These are phyloP conservation scores for Bremia lactucae DNA, from an alignment of 352 stramenopile genomes.

Conservation along the genomic window DNA sequence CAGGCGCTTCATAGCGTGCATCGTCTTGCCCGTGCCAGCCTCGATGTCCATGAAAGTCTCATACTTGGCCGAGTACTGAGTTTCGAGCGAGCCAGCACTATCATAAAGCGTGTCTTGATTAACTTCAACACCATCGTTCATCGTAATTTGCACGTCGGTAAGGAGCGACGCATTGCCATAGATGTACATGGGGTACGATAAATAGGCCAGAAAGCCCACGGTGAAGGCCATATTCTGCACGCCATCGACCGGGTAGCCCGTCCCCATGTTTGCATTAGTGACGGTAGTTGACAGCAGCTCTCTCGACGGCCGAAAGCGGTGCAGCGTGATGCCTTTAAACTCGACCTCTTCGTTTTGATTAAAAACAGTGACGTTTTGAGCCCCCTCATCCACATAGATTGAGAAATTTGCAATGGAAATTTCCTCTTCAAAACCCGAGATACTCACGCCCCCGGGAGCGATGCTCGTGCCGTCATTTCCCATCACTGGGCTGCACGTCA, in stretches of 20 bases:
- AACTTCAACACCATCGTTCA: conserved; percentile 32
- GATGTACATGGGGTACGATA: conserved; percentile 53
- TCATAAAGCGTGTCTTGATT: conserved; percentile 36
- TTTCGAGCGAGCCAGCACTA: too few species aligned
- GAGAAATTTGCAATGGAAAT: too few species aligned
- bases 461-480: conserved; percentile 46
- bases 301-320: conserved; percentile 34
- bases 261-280: too few species aligned
- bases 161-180: conserved; percentile 38
- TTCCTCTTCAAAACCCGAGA: conserved; percentile 40
- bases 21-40: conserved; percentile 55
- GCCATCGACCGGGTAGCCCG: conserved; percentile 33
- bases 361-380: conserved; percentile 50
- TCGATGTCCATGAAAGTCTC: conserved; percentile 55
- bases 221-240: conserved; percentile 42
- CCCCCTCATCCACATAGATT: conserved; percentile 47
- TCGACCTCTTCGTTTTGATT: conserved; percentile 33
- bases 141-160: conserved; percentile 38
- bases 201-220: conserved; percentile 40
- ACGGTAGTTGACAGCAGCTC: conserved; percentile 23
- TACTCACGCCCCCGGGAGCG: conserved; percentile 29
- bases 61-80: conserved; percentile 41
- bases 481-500: conserved; percentile 42
- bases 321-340: conserved; percentile 35
- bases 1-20: conserved; percentile 56